Conservation (phyloP, 169 alveolate genomes). For the Eimeria necatrix region DNA sequence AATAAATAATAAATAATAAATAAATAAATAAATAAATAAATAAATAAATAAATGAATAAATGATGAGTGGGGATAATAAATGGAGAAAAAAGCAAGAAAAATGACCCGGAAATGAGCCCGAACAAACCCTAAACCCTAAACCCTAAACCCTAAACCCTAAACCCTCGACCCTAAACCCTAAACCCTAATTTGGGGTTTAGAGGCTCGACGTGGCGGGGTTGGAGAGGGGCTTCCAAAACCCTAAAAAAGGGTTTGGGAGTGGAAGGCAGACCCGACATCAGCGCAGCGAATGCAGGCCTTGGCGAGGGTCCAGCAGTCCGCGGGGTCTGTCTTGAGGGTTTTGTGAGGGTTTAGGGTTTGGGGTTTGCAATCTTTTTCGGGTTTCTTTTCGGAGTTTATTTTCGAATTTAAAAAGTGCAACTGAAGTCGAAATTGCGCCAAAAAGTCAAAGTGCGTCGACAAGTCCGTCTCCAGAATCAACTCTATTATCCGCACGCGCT, state of each 20-base stretch:
- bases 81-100: background rate
- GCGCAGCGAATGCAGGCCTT: constrained; percentile 66
- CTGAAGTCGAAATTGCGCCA: constrained; percentile 85
- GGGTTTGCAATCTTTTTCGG: background rate
- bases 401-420: background rate
- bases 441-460: constrained; percentile 88
- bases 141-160: background rate
- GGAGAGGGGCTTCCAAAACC: background rate
- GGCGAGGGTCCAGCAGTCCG: constrained; percentile 17
- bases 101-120: background rate
- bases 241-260: background rate
- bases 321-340: no score
- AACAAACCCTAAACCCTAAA: constrained; percentile 10
- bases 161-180: background rate
- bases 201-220: background rate
- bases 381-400: background rate
- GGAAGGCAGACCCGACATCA: constrained; percentile 24
- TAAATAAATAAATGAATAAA: background rate
- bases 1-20: background rate
- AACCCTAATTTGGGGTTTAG: no score
- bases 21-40: background rate
- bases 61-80: background rate
- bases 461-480: constrained; percentile 91
- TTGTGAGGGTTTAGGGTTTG: background rate
- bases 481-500: constrained; percentile 78